Evolutionary conservation across 225 moss, liverwort and hornwort genomes (phyloP), one percentile per base, ranked within the genome.

Genomic region (Polytrichum formosum): DNA sequence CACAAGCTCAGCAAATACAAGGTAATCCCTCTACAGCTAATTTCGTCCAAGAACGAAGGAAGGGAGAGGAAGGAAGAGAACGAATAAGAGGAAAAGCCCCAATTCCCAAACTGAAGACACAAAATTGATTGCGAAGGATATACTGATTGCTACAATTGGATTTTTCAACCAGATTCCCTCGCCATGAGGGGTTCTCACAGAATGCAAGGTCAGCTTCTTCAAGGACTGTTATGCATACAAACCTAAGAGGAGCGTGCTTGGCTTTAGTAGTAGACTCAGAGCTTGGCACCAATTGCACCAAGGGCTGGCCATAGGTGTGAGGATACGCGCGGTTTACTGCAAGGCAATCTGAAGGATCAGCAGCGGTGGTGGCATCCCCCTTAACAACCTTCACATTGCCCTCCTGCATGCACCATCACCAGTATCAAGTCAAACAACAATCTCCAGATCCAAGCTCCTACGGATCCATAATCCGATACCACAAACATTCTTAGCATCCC

Each of bases 291-390:
- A 97, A 73, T 75, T 90, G 91, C 78, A 91, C 88, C 67, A 98
- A 70, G 30, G 94, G 81, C 75, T 90, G 91, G 65, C 94, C 97
- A 66, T 94, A 98, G 26, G 94, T 94, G 56, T 87, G 84, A 16
- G 94, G 97, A 71, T 90, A 94, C 53, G 92, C 86, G 60, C 90
- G 84, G 74, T 83, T 85, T 35, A 98, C 92, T 78, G 88, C 91
- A n/a, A 88, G 91, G 35, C 80, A 88, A 83, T 98, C 97, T 62
- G 94, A 90, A 35, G 92, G 85, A 78, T 98, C 97, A 59, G 90
- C 77, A 56, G 97, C 88, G 18, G 91, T 90, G 20, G 97, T 92
- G 9, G 77, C 80, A 78, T 98, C 97, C 31, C 97, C 97, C 70
- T 66, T 75, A 25, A 83, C 68, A 22, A 94, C 83, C 74, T 79